Evolutionary conservation across 2,329 filamentous ascomycete genomes (phyloP), one percentile per base, ranked within the genome.

Genomic region (Chaetomiaceae sp.): DNA sequence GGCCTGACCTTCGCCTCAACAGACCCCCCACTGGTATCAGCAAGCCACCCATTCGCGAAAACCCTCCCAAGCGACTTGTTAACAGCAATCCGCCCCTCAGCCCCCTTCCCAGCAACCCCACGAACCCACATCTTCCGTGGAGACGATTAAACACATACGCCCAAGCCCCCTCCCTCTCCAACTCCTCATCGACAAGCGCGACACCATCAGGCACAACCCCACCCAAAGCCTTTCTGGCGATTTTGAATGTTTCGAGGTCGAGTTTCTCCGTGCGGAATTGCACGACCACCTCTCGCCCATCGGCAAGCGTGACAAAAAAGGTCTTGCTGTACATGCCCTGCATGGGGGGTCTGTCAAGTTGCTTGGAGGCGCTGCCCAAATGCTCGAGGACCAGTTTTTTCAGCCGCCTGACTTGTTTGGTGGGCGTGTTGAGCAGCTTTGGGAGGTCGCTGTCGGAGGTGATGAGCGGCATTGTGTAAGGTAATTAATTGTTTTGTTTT

Each of bases 301-400:
- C 44, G 5, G 52, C 48, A 13, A 55, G 44, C 20, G 44, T 45
- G 3, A 51, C 44, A 23, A 54, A 54, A 40, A 55, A 49, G 30
- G 44, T 55, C 40, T 48, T 27, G 48, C 52, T 55, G 37, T 38
- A 55, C 39, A 55, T 45, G 10, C 52, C 48, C 37, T 55, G 48
- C 44, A 46, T 45, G 21, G 48, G 52, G n/a, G 52, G 48, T 37
- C 48, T 45, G 44, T 55, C 48, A 31, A 55, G 23, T 16, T 34
- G 52, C 40, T 55, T 51, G 40, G 48, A 48, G 40, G 39, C 16
- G 34, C 48, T 49, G 25, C 46, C 46, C 4, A 49, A 39, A 39
- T 54, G 52, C 34, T 41, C 38, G 14, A 8, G 17, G 20, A 51
- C 40, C 6, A 54, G 25, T 40, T 51, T 54, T 20, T 54, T 51